Evolutionary conservation across 345 rosid species (phyloP).

Genomic region (Brassica juncea): DNA sequence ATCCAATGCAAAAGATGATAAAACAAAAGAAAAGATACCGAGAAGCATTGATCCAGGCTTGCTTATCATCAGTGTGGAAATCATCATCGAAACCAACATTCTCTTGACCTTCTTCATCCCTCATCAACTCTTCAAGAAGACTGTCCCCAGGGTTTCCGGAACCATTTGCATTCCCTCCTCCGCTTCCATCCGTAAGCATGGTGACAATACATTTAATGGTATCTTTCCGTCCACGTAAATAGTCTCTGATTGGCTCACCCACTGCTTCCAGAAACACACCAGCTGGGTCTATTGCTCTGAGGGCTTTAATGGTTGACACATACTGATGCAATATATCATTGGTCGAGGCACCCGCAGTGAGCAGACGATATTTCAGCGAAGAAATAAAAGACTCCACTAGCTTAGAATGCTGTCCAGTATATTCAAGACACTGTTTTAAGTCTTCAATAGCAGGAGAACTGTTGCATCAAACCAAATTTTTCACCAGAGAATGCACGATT

Average conservation of each 20-base stretch:
- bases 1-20: constrained; percentile 2
- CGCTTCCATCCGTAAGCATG: constrained; percentile 94
- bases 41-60: constrained; percentile 80
- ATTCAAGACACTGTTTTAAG: constrained; percentile 91
- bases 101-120: constrained; percentile 90
- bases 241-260: constrained; percentile 96
- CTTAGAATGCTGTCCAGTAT: constrained; percentile 96
- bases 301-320: constrained; percentile 94
- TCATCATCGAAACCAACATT: constrained; percentile 69
- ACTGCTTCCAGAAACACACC: constrained; percentile 96
- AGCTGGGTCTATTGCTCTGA: constrained; percentile 89
- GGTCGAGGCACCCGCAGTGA: constrained; percentile 98
- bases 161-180: constrained; percentile 85
- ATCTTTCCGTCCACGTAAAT: constrained; percentile 89
- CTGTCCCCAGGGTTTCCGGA: constrained; percentile 87
- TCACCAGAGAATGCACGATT: constrained; percentile 23
- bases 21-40: constrained; percentile 45
- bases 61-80: constrained; percentile 82
- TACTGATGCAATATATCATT: constrained; percentile 99
- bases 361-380: constrained; percentile 76
- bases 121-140: constrained; percentile 95
- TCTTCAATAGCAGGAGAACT: constrained; percentile 96
- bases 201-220: constrained; percentile 96
- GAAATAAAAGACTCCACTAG: constrained; percentile 92
- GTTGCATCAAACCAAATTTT: constrained; percentile 35